Evolutionary conservation across 257 asterid species (phyloP), one percentile per base, ranked within the genome.

Genomic region (Nicotiana undulata): DNA sequence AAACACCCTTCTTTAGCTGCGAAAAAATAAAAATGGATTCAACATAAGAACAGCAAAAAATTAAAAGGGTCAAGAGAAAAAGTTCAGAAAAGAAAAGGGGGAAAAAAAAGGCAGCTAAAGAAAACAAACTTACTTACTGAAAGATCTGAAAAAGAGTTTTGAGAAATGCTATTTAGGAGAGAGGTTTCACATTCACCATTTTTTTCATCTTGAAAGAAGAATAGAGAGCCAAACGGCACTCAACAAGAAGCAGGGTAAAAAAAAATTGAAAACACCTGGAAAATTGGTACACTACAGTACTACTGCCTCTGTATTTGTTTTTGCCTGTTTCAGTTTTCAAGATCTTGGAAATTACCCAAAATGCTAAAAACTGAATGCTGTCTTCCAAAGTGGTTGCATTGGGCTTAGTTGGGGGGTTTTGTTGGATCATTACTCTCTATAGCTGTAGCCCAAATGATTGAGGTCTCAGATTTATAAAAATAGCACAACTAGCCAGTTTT

Each of bases 301-400:
- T 65, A 65, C 32, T 11, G 58, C 18, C 37, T 6, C 40, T 72
- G 16, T 49, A 15, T 32, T 72, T 46, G 55, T 65, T 17, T 65
- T 72, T 15, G 61, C 26, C 20, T 74, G 40, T 24, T 74, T 74
- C 78, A 49, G 61, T 74, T 74, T 24, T 74, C 78, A 74, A 74
- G 61, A 15, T 46, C 22, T 49, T 74, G 56, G 78, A 49, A 49
- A 49, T 49, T 24, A 46, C 51, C 61, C 78, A 28, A 46, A 72
- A 72, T 24, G 61, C 5, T 11, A 70, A 40, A n/a, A 34, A 37
- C 6, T 11, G 37, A 20, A 24, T 22, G 15, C 3, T 68, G 5
- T 63, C 16, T 3, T 61, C 32, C 18, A 26, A 10, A 24, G 66
- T 24, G 34, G 28, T 22, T 28, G 20, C 20, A 6, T 68, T 40